A percentile compares a stretch with the other conserved stretches of the same genome.
Evolutionary conservation across 495 filamentous ascomycete genomes (phyloP).

Genomic region (Aspergillus diversus): DNA sequence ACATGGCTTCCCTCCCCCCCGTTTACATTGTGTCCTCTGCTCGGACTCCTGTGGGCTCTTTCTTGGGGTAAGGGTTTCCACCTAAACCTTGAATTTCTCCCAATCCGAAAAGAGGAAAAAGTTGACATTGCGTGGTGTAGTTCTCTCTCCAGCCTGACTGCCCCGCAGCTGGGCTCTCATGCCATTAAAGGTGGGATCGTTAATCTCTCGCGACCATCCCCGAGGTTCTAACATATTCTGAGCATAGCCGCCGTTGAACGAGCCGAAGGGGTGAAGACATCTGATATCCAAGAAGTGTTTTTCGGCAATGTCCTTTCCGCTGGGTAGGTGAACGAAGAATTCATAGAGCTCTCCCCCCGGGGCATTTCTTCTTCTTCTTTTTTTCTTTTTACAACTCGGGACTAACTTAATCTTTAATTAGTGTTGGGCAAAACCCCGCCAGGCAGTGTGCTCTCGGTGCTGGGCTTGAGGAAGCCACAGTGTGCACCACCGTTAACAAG

Average conservation of each 20-base stretch:
- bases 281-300: constrained; percentile 92
- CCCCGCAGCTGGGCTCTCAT: constrained; percentile 84
- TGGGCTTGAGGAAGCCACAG: constrained; percentile 74
- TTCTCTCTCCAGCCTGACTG: constrained; percentile 82
- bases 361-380: constrained; percentile 20
- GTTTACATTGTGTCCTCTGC: constrained; percentile 95
- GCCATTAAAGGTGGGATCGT: constrained; percentile 78
- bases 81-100: background rate
- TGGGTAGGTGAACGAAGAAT: constrained; percentile 59
- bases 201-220: constrained; percentile 1
- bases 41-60: constrained; percentile 89
- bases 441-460: constrained; percentile 90
- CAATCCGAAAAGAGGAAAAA: constrained; percentile 8
- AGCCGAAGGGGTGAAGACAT: constrained; percentile 79
- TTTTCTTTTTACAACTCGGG: too few relatives aligned
- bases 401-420: constrained; percentile 36
- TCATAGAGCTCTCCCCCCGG: too few relatives aligned
- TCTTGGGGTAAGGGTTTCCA: constrained; percentile 72
- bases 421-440: constrained; percentile 94
- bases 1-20: constrained; percentile 68
- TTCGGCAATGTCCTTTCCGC: constrained; percentile 97
- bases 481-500: constrained; percentile 96
- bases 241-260: constrained; percentile 77
- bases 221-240: constrained; percentile 21
- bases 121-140: constrained; percentile 44